Evolutionary conservation across 2,329 filamentous ascomycete genomes (phyloP).

Genomic region (Microdochium nivale): DNA sequence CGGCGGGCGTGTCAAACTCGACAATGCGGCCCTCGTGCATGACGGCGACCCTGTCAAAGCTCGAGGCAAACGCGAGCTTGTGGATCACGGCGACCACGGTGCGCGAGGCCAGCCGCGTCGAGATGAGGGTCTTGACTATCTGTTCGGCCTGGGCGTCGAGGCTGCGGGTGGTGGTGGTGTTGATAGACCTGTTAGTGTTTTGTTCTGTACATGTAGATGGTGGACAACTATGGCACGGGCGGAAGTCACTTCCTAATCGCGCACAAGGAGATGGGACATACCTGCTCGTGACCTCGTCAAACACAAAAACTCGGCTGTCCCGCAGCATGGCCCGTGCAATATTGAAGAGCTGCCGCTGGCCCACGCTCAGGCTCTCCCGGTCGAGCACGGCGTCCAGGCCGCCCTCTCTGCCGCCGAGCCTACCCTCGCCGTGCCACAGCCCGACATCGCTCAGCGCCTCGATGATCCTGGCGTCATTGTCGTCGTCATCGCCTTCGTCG

Average conservation of each 20-base stretch:
- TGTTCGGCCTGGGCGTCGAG: not conserved
- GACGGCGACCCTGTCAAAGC: not conserved
- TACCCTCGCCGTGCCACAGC: slow-evolving; percentile 7
- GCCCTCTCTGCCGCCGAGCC: not conserved
- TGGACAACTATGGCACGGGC: not conserved
- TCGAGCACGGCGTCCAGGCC: not conserved
- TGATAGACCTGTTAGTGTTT: not conserved
- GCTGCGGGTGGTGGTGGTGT: not conserved
- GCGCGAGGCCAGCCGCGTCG: not conserved
- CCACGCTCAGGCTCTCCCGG: not conserved
- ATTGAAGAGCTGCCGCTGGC: not conserved
- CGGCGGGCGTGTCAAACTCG: not conserved
- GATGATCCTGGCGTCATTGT: not conserved
- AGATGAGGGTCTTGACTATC: not conserved
- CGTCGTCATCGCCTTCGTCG: not conserved
- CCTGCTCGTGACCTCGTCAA: not conserved
- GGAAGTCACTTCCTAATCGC: too few relatives aligned
- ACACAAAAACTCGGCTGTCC: not conserved
- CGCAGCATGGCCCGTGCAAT: not conserved
- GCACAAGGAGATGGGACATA: too few relatives aligned
- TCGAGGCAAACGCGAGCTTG: not conserved
- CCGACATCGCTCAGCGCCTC: slow-evolving; percentile 6
- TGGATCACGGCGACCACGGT: not conserved
- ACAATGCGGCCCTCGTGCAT: not conserved
- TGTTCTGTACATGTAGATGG: not conserved